These are phyloP conservation scores for Komagataella ulmi DNA, from an alignment of 805 yeast species.

Conservation along the genomic window DNA sequence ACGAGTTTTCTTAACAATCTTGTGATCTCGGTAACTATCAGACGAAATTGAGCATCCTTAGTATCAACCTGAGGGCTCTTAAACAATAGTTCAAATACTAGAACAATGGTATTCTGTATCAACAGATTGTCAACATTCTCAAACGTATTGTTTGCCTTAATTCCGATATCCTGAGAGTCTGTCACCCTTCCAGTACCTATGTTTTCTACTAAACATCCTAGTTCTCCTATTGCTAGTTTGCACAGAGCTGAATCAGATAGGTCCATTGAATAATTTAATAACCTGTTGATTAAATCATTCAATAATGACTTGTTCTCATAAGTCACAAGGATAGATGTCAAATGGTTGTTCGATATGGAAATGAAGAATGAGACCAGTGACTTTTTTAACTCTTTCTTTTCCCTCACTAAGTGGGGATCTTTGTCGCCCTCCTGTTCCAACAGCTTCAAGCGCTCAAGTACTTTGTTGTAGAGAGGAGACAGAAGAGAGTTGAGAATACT, in stretches of 20 bases:
- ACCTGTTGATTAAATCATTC: slow-evolving; percentile 44
- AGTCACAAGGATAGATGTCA: slow-evolving; percentile 63
- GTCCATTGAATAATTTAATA: slow-evolving; percentile 46
- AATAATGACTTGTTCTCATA: slow-evolving; percentile 49
- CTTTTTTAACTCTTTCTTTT: slow-evolving; percentile 51
- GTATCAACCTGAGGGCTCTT: slow-evolving; percentile 50
- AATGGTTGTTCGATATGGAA: slow-evolving; percentile 62
- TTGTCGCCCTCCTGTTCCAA: slow-evolving; percentile 7
- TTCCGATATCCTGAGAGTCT: slow-evolving; percentile 41
- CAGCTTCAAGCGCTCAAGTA: slow-evolving; percentile 25
- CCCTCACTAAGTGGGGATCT: slow-evolving; percentile 24
- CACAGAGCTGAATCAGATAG: slow-evolving; percentile 50
- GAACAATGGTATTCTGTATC: slow-evolving; percentile 50
- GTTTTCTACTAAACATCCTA: slow-evolving; percentile 46
- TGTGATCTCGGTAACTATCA: slow-evolving; percentile 59
- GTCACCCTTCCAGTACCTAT: slow-evolving; percentile 60
- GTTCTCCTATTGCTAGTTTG: slow-evolving; percentile 55
- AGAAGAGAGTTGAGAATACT: slow-evolving; percentile 60
- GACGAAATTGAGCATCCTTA: slow-evolving; percentile 69
- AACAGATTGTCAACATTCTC: slow-evolving; percentile 65
- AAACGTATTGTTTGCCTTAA: slow-evolving; percentile 24
- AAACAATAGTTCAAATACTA: slow-evolving; percentile 72
- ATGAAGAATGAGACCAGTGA: slow-evolving; percentile 59
- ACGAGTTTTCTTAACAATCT: slow-evolving; percentile 51
- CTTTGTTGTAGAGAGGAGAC: slow-evolving; percentile 59